These are phyloP conservation scores for Canariomyces notabilis DNA, from an alignment of 2,329 filamentous ascomycete species.

Conservation along the genomic window DNA sequence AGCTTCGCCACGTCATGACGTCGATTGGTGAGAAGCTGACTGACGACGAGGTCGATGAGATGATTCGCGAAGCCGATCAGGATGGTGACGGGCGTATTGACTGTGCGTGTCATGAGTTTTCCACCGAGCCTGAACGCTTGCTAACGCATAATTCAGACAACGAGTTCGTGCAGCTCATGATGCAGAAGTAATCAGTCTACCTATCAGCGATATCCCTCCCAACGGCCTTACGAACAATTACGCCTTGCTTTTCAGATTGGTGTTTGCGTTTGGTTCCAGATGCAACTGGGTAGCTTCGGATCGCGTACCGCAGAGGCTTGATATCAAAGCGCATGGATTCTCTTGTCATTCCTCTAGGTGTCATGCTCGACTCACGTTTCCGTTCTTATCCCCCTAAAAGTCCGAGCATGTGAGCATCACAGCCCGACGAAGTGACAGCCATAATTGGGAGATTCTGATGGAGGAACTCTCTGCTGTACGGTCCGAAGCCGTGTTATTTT, in stretches of 20 bases:
- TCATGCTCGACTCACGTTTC: conserved; percentile 6
- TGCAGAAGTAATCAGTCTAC: conserved; percentile 68
- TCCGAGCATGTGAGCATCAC: conserved; percentile 1
- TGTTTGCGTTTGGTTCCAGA: conserved; percentile 22
- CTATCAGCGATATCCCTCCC: conserved; percentile 13
- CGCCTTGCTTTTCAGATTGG: conserved; percentile 20
- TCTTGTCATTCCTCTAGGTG: conserved; percentile 10
- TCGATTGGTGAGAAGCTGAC: conserved; percentile 89
- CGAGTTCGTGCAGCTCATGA: conserved; percentile 92
- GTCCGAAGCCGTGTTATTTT: not conserved
- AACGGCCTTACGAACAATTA: conserved; percentile 14
- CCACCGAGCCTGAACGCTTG: not conserved
- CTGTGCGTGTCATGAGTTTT: conserved; percentile 50
- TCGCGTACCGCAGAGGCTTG: conserved; percentile 16
- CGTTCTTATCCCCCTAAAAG: not conserved
- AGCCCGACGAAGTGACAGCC: not conserved
- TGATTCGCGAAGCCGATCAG: conserved; percentile 88
- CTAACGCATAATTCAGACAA: conserved; percentile 57
- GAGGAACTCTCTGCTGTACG: not conserved
- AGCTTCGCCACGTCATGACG: conserved; percentile 87
- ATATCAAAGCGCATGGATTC: conserved; percentile 16
- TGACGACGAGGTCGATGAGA: conserved; percentile 86
- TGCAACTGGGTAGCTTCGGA: conserved; percentile 18
- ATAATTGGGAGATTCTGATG: not conserved
- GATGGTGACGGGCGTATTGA: conserved; percentile 85